A percentile compares a stretch with the other conserved stretches of the same genome.
Conservation (phyloP, 768 basidiomycete species). For the Amanita jacksonii region DNA sequence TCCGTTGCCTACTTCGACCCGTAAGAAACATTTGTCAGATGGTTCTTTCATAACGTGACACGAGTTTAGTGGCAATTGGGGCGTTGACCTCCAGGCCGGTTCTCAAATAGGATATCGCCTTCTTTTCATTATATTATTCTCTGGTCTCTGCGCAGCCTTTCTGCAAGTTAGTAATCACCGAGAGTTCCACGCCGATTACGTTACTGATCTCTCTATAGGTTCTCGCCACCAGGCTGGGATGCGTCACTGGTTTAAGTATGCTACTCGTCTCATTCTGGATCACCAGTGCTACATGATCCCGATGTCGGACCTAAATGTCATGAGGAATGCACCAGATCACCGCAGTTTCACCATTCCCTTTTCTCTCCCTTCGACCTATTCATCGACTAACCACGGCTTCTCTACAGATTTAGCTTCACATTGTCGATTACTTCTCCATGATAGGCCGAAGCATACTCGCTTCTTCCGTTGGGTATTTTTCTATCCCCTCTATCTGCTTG, state of each 20-base stretch:
- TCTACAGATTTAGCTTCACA: slow-evolving; percentile 40
- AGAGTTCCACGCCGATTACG: not conserved
- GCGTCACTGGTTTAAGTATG: slow-evolving; percentile 71
- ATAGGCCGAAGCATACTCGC: slow-evolving; percentile 48
- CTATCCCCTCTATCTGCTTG: slow-evolving; percentile 54
- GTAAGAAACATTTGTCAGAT: slow-evolving; percentile 30
- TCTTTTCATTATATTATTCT: slow-evolving; percentile 75
- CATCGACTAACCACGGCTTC: not conserved
- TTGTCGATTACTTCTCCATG: slow-evolving; percentile 54
- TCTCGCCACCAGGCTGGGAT: slow-evolving; percentile 72
- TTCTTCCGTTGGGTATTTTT: slow-evolving; percentile 50
- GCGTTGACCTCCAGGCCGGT: slow-evolving; percentile 83
- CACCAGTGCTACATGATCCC: too few relatives aligned
- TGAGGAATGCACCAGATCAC: too few relatives aligned
- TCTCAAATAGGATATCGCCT: slow-evolving; percentile 78
- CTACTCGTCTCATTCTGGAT: slow-evolving; percentile 3
- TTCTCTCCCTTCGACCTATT: too few relatives aligned
- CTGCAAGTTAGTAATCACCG: slow-evolving; percentile 47
- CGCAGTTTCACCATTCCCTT: too few relatives aligned
- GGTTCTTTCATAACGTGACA: not conserved
- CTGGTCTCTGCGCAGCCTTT: slow-evolving; percentile 76
- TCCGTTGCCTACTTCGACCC: slow-evolving; percentile 87
- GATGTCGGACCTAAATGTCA: too few relatives aligned
- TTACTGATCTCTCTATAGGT: slow-evolving; percentile 30
- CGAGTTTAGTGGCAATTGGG: slow-evolving; percentile 68